phyloP scores from a whole-genome alignment of 441 rosid species.

The Populus hybrid region DNA sequence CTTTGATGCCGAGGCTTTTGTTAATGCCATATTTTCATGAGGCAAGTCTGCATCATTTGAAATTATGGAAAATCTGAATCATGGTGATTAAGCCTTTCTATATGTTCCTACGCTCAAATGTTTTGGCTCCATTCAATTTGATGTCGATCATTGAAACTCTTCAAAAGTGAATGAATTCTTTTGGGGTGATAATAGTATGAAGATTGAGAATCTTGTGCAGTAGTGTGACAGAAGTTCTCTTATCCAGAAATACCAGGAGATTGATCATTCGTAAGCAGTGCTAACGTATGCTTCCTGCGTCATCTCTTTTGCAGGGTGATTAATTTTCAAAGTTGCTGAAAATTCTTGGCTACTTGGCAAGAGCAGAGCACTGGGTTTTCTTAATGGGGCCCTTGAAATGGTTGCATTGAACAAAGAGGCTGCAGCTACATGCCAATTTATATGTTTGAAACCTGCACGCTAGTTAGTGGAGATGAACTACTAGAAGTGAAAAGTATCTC shows the following conservation, averaged over 20 bases:
- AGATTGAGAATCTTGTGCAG: background rate
- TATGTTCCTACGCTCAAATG: background rate
- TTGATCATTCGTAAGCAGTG: background rate
- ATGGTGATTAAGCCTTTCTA: background rate
- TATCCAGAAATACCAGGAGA: background rate
- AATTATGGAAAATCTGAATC: too few species aligned
- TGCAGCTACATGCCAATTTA: background rate
- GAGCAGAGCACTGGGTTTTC: background rate
- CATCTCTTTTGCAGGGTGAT: background rate
- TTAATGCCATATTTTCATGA: conserved; percentile 82
- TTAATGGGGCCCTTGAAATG: background rate
- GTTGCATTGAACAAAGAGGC: background rate
- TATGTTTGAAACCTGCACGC: background rate
- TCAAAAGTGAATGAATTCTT: background rate
- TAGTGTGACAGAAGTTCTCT: background rate
- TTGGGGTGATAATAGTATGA: background rate
- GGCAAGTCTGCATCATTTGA: conserved; percentile 1
- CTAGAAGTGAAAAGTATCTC: too few species aligned
- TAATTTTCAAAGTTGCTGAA: background rate
- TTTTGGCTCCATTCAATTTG: background rate
- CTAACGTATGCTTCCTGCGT: too few species aligned
- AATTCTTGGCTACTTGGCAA: background rate
- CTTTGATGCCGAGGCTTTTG: conserved; percentile 85
- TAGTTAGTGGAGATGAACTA: too few species aligned
- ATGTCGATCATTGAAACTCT: background rate